Base-by-base conservation (phyloP, 805 yeast genomes). In the Spathaspora girioi region DNA sequence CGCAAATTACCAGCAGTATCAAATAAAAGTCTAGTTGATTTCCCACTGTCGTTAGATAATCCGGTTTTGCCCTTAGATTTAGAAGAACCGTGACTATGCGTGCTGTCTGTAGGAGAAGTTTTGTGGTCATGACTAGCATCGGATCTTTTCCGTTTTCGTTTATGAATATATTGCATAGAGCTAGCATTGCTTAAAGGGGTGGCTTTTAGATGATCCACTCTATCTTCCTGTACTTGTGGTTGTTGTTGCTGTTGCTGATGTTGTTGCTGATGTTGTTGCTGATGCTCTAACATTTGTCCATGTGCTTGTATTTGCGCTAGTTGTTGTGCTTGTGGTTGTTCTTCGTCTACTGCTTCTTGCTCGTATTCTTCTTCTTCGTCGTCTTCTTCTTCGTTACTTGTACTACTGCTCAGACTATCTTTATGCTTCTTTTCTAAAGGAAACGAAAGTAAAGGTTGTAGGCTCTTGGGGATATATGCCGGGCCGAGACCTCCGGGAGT, bases 1-100 rank as follows among this genome's bases (percentile, higher is more conserved):
- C 75, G 56, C 14, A 67, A 50, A 32, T 65, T 66, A 0, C 77
- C 77, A 8, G 63, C 64, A 5, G 61, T 60, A 51, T 71, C 77
- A 54, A 60, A 60, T 14, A 73, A 49, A 14, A 71, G 53, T 41
- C 74, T 57, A 27, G 69, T 58, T 43, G 50, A 55, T 44, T 52
- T 54, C 5, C 62, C 64, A 26, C 56, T 51, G 15, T 56, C 54
- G 49, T 47, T 41, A 50, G 57, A 43, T 50, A 51, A 44, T 31
- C 50, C 50, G 6, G 47, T 18, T 45, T 45, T 45, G 4, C 38
- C 40, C 18, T 19, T 42, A 8, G 26, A 19, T 19, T 15, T 42
- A 18, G 44, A 15, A 14, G 29, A 19, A 12, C 44, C 27, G 11
- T 42, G 26, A 19, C 29, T 42, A 15, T 35, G 15, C 14, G 18